phyloP scores from a whole-genome alignment of 176 grass and related monocot genomes.

The Aegilops bicornis region DNA sequence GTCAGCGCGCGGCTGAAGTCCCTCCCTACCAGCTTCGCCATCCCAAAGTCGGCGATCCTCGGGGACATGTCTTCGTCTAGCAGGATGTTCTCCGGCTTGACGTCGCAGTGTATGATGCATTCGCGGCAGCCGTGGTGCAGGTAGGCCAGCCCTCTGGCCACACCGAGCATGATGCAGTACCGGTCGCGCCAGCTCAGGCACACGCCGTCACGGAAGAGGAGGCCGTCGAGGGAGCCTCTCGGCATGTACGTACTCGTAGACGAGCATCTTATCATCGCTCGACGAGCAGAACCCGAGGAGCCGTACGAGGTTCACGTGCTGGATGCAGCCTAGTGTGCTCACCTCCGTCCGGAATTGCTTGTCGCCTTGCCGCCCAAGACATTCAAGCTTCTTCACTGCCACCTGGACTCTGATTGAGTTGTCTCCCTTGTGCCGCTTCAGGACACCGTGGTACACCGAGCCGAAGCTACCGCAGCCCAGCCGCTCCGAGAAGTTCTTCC shows the following conservation, averaged over 20 bases:
- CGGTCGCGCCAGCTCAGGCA: neutral
- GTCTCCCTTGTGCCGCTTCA: neutral
- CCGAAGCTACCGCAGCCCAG: neutral
- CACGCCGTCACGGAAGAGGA: neutral
- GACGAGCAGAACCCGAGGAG: neutral
- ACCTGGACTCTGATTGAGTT: neutral
- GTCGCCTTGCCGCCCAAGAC: neutral
- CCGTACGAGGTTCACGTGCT: too few species aligned
- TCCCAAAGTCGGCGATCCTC: too few species aligned
- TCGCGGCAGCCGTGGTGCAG: slow-evolving; percentile 7
- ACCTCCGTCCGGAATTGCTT: slow-evolving; percentile 5
- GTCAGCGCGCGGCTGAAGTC: too few species aligned
- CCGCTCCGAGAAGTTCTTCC: too few species aligned
- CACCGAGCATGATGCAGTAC: neutral
- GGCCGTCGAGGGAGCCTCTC: neutral
- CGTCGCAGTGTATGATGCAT: slow-evolving; percentile 54
- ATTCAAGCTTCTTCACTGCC: slow-evolving; percentile 18
- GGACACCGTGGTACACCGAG: slow-evolving; percentile 11
- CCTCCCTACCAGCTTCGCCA: too few species aligned
- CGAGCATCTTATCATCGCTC: neutral
- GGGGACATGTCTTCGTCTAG: slow-evolving; percentile 6
- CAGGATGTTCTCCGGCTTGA: slow-evolving; percentile 56
- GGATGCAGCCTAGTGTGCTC: neutral
- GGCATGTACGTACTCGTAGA: too few species aligned
- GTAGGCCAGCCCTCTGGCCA: neutral